These are phyloP conservation scores for Dentipellis fragilis DNA, from an alignment of 768 basidiomycete genomes.

Conservation along the genomic window DNA sequence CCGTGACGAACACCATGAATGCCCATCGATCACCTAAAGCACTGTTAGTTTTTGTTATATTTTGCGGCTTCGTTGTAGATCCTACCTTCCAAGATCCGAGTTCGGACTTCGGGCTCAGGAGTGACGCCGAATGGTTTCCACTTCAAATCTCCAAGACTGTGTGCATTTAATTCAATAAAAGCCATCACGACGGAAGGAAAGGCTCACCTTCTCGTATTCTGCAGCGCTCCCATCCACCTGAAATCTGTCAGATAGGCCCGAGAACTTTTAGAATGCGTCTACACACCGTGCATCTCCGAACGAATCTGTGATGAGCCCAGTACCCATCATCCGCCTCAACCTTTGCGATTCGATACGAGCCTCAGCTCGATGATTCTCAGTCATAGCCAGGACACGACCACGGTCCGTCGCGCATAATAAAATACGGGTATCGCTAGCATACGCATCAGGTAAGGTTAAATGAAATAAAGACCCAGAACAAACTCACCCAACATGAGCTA, in stretches of 20 bases:
- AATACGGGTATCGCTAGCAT: constrained; percentile 75
- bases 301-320: constrained; percentile 83
- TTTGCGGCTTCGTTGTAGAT: constrained; percentile 2
- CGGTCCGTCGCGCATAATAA: constrained; percentile 66
- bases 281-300: constrained; percentile 81
- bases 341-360: constrained; percentile 76
- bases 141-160: constrained; percentile 77
- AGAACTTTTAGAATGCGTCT: constrained; percentile 11
- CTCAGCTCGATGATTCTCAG: constrained; percentile 95
- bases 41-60: not conserved
- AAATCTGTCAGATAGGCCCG: not conserved
- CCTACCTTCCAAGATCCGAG: constrained; percentile 65
- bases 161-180: not conserved
- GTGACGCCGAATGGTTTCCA: constrained; percentile 90
- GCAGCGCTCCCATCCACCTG: constrained; percentile 92
- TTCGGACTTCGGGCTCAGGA: constrained; percentile 81
- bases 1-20: constrained; percentile 82
- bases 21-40: constrained; percentile 69
- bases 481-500: constrained; percentile 85
- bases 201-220: constrained; percentile 79
- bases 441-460: not conserved
- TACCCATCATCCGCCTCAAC: constrained; percentile 83
- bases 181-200: not conserved
- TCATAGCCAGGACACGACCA: constrained; percentile 76
- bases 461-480: too few relatives aligned